Percentiles rank a stretch among this genome's conserved stretches.
These are phyloP conservation scores for Camellia japonica DNA, from an alignment of 148 eudicot genomes.

Conservation along the genomic window DNA sequence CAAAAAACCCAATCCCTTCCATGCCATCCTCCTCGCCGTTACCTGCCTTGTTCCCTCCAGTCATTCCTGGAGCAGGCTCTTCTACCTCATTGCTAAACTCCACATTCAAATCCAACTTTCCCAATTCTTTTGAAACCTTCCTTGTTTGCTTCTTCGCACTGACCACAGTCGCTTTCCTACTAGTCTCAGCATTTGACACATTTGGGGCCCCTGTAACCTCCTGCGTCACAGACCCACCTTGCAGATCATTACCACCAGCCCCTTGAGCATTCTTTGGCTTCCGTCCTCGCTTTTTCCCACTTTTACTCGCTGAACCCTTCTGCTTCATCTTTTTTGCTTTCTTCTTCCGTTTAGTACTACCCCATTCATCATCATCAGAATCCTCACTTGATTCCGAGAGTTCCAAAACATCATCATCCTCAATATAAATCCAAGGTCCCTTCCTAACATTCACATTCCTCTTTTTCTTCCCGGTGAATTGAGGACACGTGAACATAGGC, in stretches of 20 bases:
- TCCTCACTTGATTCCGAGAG: slow-evolving; percentile 53
- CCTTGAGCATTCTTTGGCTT: slow-evolving; percentile 9
- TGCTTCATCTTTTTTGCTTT: slow-evolving; percentile 34
- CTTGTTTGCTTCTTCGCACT: slow-evolving; percentile 13
- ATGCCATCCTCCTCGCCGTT: slow-evolving; percentile 46
- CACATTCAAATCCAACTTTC: slow-evolving; percentile 62
- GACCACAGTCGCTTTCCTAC: not conserved
- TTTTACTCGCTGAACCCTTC: slow-evolving; percentile 13
- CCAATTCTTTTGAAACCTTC: slow-evolving; percentile 38
- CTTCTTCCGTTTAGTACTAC: slow-evolving; percentile 29
- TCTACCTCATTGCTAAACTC: slow-evolving; percentile 62
- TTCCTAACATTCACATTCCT: slow-evolving; percentile 17
- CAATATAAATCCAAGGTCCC: slow-evolving; percentile 48
- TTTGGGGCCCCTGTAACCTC: slow-evolving; percentile 6
- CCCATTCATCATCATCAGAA: slow-evolving; percentile 70
- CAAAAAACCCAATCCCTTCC: slow-evolving; percentile 62
- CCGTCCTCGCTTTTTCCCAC: not conserved
- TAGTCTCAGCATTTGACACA: slow-evolving; percentile 6
- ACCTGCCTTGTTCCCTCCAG: slow-evolving; percentile 18
- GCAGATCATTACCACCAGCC: not conserved
- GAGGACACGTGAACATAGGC: slow-evolving; percentile 57
- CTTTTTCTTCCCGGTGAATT: slow-evolving; percentile 5
- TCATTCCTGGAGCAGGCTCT: slow-evolving; percentile 44
- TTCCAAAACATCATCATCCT: slow-evolving; percentile 43
- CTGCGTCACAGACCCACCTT: slow-evolving; percentile 13